Evolutionary conservation across 305 asterid genomes (phyloP).

Genomic region (Withania somnifera): DNA sequence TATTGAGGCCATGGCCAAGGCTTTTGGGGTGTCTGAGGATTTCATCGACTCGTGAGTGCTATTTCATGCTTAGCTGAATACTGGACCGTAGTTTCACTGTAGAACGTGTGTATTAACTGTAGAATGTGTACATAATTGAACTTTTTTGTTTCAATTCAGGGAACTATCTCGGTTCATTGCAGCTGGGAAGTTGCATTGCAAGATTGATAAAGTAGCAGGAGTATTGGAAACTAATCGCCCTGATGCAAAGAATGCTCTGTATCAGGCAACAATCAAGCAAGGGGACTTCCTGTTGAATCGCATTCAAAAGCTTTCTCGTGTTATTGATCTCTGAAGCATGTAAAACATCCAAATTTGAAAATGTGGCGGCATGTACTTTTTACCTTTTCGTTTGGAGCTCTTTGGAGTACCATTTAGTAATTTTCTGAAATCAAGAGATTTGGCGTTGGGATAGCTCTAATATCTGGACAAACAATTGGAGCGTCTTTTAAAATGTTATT

Average conservation of each 20-base stretch:
- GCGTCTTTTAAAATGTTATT: not conserved
- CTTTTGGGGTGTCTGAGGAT: conserved; percentile 80
- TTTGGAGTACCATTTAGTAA: not conserved
- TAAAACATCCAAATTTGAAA: not conserved
- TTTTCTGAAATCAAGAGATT: not conserved
- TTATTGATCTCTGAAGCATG: conserved; percentile 60
- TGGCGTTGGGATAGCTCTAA: not conserved
- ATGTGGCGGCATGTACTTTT: not conserved
- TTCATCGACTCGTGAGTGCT: conserved; percentile 64
- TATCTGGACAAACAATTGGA: not conserved
- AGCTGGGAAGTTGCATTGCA: conserved; percentile 88
- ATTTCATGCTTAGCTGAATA: not conserved
- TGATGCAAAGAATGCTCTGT: conserved; percentile 84
- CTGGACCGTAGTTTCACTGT: no score
- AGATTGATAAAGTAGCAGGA: conserved; percentile 88
- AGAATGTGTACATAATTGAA: not conserved
- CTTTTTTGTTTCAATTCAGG: conserved; percentile 20
- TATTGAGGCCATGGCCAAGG: conserved; percentile 85
- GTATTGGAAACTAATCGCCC: conserved; percentile 86
- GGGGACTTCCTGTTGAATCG: conserved; percentile 89
- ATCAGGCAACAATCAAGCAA: conserved; percentile 84
- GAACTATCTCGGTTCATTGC: conserved; percentile 86
- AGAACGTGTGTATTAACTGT: not conserved
- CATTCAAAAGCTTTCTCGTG: conserved; percentile 86
- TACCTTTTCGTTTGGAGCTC: not conserved